Evolutionary conservation across 2,329 filamentous ascomycete genomes (phyloP).

Genomic region (Stachybotrys chartarum): DNA sequence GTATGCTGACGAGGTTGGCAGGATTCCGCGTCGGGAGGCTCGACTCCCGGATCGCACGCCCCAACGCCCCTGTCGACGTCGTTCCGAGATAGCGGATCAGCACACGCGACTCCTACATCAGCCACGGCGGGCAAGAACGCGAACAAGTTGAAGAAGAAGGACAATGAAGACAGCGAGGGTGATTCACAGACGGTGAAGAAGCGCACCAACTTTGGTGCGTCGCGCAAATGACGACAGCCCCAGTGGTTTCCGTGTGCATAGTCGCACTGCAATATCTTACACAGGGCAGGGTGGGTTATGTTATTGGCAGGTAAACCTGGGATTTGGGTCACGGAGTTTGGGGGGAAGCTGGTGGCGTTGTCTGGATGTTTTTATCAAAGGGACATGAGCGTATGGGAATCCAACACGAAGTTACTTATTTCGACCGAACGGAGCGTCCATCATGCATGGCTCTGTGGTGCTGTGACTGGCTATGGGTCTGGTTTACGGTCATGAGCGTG

Average conservation of each 20-base stretch:
- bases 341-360: not conserved
- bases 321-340: slow-evolving; percentile 1
- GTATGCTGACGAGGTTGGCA: slow-evolving; percentile 12
- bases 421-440: no score
- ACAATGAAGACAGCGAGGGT: slow-evolving; percentile 51
- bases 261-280: not conserved
- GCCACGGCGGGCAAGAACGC: slow-evolving; percentile 35
- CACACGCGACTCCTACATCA: slow-evolving; percentile 49
- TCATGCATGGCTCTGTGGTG: no score
- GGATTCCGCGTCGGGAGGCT: slow-evolving; percentile 34
- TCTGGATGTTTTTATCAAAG: not conserved
- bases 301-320: not conserved
- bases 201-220: slow-evolving; percentile 50
- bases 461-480: no score
- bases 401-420: no score
- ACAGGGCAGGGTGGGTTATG: not conserved
- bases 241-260: not conserved
- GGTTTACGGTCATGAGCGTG: no score
- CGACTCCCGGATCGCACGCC: slow-evolving; percentile 38
- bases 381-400: not conserved
- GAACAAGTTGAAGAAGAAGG: slow-evolving; percentile 48
- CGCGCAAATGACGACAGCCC: slow-evolving; percentile 32
- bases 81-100: slow-evolving; percentile 42
- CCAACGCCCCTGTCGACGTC: slow-evolving; percentile 49
- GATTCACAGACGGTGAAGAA: slow-evolving; percentile 47